Evolutionary conservation across 23 red algal genomes (phyloP), one percentile per base, ranked within the genome.

Genomic region (Gracilaria caudata): DNA sequence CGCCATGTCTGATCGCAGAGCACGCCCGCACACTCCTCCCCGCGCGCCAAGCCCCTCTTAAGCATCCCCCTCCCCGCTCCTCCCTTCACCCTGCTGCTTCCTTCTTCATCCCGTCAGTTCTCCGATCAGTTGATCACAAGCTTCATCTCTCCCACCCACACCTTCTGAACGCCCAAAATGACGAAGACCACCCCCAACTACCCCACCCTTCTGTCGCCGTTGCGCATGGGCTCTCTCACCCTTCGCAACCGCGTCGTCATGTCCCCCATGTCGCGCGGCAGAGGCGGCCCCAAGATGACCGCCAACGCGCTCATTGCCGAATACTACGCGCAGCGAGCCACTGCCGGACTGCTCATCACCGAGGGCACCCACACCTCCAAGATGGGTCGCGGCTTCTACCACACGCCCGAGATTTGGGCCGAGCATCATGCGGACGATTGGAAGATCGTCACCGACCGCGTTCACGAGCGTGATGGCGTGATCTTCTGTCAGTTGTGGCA

Each of bases 401-500:
- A 89, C 38, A 72, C 88, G 26, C 82, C 94, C 9, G 87, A 90
- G 11, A 81, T 96, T 25, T 87, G 71, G 82, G 75, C 81, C 0
- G 23, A 24, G 24, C 82, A 89, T 51, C 39, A 91, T 54, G 87
- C 85, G 0, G 3, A 75, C 1, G 94, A 32, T 11, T 96, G 94
- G 94, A 56, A 64, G 37, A 21, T 80, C 7, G 59, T 73, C 32
- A 92, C 94, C 1, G 88, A 92, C 47, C 47, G 49, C 21, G 94
- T 96, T 11, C 87, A 92, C 60, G 68, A 39, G 49, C 47, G 23
- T 17, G 94, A 68, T 21, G 94, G 94, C 17, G 56, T 37, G 1
- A 96, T 96, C 26, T 96, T 92, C 35, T 92, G 82, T 60, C 94
- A 96, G 58, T 65, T 96, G 37, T 96, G 94, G 94, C 94, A 96